These are phyloP conservation scores for Sugiyamaella marilandica DNA, from an alignment of 805 yeast genomes.

Conservation along the genomic window DNA sequence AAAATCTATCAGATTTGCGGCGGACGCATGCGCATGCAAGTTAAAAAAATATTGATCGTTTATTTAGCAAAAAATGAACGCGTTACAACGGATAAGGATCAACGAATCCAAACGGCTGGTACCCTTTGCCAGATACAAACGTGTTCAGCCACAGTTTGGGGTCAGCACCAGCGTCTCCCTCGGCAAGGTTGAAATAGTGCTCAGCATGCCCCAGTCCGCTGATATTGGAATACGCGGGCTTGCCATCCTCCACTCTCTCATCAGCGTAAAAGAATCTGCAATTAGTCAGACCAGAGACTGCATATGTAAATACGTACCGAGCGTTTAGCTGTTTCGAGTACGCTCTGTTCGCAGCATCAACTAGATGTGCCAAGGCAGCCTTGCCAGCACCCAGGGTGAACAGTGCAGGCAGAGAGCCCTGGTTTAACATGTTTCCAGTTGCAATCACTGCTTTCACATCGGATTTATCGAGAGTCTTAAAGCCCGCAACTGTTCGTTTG, in stretches of 20 bases:
- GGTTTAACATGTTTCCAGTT: neutral
- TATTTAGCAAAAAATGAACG: neutral
- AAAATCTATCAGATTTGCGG: neutral
- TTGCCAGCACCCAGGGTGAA: neutral
- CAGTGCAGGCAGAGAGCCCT: neutral
- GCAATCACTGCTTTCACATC: neutral
- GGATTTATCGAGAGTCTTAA: neutral
- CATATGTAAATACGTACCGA: neutral
- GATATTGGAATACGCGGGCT: neutral
- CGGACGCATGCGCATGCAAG: neutral
- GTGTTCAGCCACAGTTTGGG: neutral
- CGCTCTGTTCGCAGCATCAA: neutral
- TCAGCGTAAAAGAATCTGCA: conserved; percentile 2
- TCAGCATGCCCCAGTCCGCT: neutral
- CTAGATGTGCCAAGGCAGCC: neutral
- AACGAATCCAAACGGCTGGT: neutral
- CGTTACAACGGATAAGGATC: neutral
- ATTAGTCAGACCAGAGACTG: neutral
- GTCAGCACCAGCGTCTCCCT: neutral
- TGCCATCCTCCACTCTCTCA: neutral
- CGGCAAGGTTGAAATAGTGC: neutral
- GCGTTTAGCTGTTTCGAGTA: neutral
- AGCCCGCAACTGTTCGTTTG: neutral
- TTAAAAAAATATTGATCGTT: no score
- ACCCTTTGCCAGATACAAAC: neutral